Evolutionary conservation across 2,329 filamentous ascomycete species (phyloP).

Genomic region (Cordyceps sp.): DNA sequence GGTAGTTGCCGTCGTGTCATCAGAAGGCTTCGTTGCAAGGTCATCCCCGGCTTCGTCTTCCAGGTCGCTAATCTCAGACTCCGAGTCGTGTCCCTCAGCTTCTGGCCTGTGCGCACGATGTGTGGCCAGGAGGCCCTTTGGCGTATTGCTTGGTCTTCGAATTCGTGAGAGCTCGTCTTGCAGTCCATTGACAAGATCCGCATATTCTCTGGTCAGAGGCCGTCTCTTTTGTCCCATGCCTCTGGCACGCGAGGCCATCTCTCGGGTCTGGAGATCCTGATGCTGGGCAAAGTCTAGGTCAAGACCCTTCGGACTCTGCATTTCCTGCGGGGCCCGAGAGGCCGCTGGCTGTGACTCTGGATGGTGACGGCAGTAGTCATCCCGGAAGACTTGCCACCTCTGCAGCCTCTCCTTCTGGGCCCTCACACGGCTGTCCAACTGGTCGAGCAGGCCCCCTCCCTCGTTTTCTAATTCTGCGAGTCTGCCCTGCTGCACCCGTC

Average conservation of each 20-base stretch:
- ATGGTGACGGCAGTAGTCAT: conserved; percentile 23
- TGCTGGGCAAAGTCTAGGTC: conserved; percentile 39
- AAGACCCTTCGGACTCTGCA: conserved; percentile 20
- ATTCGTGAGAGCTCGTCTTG: conserved; percentile 20
- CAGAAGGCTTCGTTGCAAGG: neutral
- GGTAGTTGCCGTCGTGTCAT: neutral
- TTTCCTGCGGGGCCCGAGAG: conserved; percentile 7
- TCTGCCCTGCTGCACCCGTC: conserved; percentile 41
- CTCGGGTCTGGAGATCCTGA: conserved; percentile 26
- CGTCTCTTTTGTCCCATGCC: conserved; percentile 5
- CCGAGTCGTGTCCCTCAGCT: conserved; percentile 6
- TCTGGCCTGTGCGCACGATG: neutral
- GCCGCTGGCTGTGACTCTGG: conserved; percentile 7
- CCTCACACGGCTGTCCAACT: conserved; percentile 52
- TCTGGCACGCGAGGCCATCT: conserved; percentile 11
- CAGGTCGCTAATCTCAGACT: conserved; percentile 35
- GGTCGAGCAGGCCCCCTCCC: conserved; percentile 41
- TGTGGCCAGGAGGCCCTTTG: conserved; percentile 7
- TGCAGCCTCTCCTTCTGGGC: conserved; percentile 51
- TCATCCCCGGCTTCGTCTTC: too few species aligned
- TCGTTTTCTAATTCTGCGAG: conserved; percentile 38
- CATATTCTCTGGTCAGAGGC: conserved; percentile 24
- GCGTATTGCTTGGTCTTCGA: conserved; percentile 5
- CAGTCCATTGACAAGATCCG: conserved; percentile 23
- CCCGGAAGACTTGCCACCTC: conserved; percentile 56